Conservation (phyloP, 2,329 filamentous ascomycete genomes). For the Magnaporthales sp. region DNA sequence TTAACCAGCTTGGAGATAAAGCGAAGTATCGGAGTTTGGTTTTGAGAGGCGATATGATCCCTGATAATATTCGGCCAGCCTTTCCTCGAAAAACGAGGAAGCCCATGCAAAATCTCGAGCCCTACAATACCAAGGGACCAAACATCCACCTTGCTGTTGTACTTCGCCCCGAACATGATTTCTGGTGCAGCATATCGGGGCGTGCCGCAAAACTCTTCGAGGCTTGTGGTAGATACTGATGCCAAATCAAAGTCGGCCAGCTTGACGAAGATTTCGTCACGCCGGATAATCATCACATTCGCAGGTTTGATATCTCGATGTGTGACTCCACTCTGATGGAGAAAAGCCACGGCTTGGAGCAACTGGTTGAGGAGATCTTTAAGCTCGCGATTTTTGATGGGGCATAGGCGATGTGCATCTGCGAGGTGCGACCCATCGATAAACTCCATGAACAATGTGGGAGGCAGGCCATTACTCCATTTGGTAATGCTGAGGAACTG, state of each 20-base stretch:
- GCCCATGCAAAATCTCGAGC: not conserved
- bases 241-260: not conserved
- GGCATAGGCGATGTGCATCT: not conserved
- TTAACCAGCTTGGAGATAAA: too few relatives aligned
- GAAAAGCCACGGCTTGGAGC: not conserved
- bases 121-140: not conserved
- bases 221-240: not conserved
- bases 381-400: not conserved
- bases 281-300: not conserved
- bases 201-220: not conserved
- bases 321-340: not conserved
- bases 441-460: not conserved
- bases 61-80: too few relatives aligned
- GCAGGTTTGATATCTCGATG: not conserved
- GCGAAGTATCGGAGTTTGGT: too few relatives aligned
- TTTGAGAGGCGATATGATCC: too few relatives aligned
- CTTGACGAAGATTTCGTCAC: not conserved
- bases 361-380: not conserved
- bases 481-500: too few relatives aligned
- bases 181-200: slow-evolving; percentile 1
- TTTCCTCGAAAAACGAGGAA: too few relatives aligned
- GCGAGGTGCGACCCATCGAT: not conserved
- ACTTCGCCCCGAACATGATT: not conserved
- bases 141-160: not conserved
- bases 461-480: not conserved